Conservation (phyloP, 106 monocot species). For the Alisma plantagoaquatica region DNA sequence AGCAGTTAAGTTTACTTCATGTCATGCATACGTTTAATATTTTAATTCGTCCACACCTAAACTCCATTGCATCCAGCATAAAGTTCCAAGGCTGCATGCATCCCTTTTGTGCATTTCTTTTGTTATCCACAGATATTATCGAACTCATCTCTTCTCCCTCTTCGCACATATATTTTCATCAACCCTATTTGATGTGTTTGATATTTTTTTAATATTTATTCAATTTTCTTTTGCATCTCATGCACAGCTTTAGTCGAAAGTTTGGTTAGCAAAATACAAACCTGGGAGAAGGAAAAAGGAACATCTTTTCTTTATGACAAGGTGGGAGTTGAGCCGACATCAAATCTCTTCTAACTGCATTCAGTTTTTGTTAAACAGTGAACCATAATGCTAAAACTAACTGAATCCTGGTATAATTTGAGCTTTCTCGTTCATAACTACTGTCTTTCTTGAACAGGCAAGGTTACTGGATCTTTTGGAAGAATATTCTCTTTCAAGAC, state of each 20-base stretch:
- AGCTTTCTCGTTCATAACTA: not conserved
- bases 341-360: not conserved
- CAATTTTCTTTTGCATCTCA: not conserved
- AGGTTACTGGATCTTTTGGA: slow-evolving; percentile 45
- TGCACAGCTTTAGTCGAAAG: slow-evolving; percentile 56
- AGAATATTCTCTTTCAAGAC: slow-evolving; percentile 37
- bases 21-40: too few relatives aligned
- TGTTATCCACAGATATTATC: not conserved
- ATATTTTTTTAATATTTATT: not conserved
- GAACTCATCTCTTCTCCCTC: too few relatives aligned
- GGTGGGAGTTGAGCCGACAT: slow-evolving; percentile 5
- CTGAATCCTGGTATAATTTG: not conserved
- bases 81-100: too few relatives aligned
- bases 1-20: too few relatives aligned
- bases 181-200: not conserved
- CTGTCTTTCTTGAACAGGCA: slow-evolving; percentile 20
- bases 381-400: not conserved
- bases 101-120: not conserved
- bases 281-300: slow-evolving; percentile 78
- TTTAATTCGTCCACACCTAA: too few relatives aligned
- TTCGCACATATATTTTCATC: too few relatives aligned
- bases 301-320: slow-evolving; percentile 63
- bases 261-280: slow-evolving; percentile 51
- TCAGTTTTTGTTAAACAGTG: not conserved
- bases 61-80: too few relatives aligned